Evolutionary conservation across 2,329 filamentous ascomycete genomes (phyloP), one percentile per base, ranked within the genome.

Genomic region (Hymenotorrendiella dingleyae): DNA sequence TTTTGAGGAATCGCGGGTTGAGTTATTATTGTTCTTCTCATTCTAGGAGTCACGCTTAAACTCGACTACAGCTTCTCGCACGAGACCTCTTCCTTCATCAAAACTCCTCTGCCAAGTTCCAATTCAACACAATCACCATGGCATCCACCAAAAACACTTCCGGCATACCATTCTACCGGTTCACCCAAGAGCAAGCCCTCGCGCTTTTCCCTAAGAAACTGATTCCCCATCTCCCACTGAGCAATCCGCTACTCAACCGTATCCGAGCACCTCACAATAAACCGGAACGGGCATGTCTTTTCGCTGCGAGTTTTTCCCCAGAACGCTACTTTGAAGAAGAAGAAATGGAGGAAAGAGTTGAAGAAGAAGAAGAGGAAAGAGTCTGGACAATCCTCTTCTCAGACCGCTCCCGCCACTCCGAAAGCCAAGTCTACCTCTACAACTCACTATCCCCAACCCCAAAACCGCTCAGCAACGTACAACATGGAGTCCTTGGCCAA

Each of bases 381-480:
- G n/a, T 40, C 4, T 57, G 48, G 14, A 61, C 56, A 16, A 48
- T 61, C 17, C 11, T 60, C 17, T 61, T 60, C 40, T 48, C 57
- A 3, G 58, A 61, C 37, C 50, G 58, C 11, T 58, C 55, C 10
- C 52, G 58, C 2, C 50, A 56, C 26, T 27, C 34, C 1, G 58
- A 61, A 45, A 54, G 55, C 16, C 58, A 61, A 36, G 59, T 59
- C 6, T 60, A 56, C 56, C 26, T 55, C 9, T 60, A 54, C 48
- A 60, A 59, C 28, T 43, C 57, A 8, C 40, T 61, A 1, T 50
- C 50, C 33, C 37, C 35, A 1, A 17, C 24, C 2, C 22, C 36
- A 14, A 32, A 37, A 12, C 43, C 48, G 6, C 38, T 58, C 47
- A 2, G n/a, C 33, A 4, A 8, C 28, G 1, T 27, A 51, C 11